phyloP scores from a whole-genome alignment of 1,139 yeast genomes.

The Kluyveromyces marxianus region DNA sequence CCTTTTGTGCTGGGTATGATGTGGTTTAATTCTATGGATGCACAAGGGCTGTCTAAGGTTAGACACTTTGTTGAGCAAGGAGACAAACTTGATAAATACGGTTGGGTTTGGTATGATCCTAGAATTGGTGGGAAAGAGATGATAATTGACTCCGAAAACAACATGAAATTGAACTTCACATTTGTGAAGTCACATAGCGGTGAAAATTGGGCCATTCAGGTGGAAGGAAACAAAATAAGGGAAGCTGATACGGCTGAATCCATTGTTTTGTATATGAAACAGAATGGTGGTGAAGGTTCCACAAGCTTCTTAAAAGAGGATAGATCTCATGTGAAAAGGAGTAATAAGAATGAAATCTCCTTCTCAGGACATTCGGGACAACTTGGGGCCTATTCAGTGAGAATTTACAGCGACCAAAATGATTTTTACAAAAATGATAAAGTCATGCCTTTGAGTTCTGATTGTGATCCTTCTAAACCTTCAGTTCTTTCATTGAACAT shows the following conservation, averaged over 20 bases:
- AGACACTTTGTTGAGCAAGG: conserved; percentile 77
- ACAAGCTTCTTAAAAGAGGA: conserved; percentile 26
- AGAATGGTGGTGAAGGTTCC: conserved; percentile 53
- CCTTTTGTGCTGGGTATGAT: conserved; percentile 75
- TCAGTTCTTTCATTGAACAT: conserved; percentile 64
- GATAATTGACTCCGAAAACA: conserved; percentile 59
- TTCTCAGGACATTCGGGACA: conserved; percentile 50
- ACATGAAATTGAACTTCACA: conserved; percentile 57
- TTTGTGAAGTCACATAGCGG: conserved; percentile 72
- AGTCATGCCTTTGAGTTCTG: conserved; percentile 29
- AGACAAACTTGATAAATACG: conserved; percentile 66
- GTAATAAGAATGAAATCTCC: conserved; percentile 31
- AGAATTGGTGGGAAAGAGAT: conserved; percentile 78
- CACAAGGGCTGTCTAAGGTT: conserved; percentile 48
- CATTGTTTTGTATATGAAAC: conserved; percentile 60
- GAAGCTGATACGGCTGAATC: conserved; percentile 42
- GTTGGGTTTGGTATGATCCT: conserved; percentile 85
- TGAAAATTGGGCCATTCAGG: conserved; percentile 63
- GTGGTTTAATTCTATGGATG: conserved; percentile 74
- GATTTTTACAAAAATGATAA: conserved; percentile 37
- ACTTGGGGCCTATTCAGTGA: conserved; percentile 48
- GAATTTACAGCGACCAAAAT: conserved; percentile 42
- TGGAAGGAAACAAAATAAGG: conserved; percentile 47
- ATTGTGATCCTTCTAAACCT: conserved; percentile 46
- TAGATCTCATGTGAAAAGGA: conserved; percentile 18